These are phyloP conservation scores for Epichloe coenophiala DNA, from an alignment of 2,329 filamentous ascomycete genomes.

Conservation along the genomic window DNA sequence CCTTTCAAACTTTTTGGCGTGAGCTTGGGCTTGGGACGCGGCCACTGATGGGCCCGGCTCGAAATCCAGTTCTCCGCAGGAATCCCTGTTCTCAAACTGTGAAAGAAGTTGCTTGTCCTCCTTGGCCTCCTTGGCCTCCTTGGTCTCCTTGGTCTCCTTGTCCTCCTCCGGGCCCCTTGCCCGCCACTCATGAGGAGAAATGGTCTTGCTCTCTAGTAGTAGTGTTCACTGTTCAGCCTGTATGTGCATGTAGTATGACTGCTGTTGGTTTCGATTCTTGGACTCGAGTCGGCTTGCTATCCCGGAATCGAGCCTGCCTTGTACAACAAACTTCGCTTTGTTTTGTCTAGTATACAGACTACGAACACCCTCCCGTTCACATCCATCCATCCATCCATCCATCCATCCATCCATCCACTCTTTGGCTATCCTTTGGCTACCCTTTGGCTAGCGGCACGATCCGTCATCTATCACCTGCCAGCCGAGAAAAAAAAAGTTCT, in stretches of 20 bases:
- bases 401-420: no score
- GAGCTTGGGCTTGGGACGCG: background rate
- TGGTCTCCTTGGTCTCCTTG: no score
- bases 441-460: background rate
- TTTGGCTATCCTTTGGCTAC: background rate
- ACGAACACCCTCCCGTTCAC: no score
- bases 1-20: no score
- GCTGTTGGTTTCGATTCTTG: background rate
- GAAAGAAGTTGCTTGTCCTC: background rate
- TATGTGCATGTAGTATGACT: background rate
- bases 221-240: no score
- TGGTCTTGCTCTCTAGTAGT: background rate
- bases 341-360: no score
- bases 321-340: background rate
- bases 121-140: no score
- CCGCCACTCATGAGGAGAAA: constrained; percentile 3
- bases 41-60: background rate
- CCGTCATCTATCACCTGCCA: constrained; percentile 5
- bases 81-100: constrained; percentile 1
- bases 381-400: no score
- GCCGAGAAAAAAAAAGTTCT: constrained; percentile 4
- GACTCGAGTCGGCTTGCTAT: background rate
- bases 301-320: background rate
- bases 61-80: constrained; percentile 1
- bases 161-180: background rate